Evolutionary conservation across 2,329 filamentous ascomycete species (phyloP).

Genomic region (Fusarium solani-melongenae): DNA sequence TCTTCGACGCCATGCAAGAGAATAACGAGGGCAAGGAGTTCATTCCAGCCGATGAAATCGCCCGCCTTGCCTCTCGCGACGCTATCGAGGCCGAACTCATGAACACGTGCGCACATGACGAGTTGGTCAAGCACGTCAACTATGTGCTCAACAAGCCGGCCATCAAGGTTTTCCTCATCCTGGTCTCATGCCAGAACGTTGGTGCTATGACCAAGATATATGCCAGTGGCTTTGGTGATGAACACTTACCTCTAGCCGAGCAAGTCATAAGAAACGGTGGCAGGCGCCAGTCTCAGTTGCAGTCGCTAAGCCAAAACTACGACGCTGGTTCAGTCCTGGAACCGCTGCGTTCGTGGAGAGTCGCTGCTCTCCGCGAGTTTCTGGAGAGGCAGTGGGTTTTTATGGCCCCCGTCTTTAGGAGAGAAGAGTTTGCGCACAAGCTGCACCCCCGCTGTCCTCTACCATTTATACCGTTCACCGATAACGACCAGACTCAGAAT

Average conservation of each 20-base stretch:
- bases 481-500: no score
- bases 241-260: background rate
- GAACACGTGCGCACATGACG: no score
- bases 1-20: background rate
- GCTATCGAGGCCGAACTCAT: background rate
- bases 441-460: background rate
- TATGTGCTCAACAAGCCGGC: background rate
- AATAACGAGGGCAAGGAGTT: background rate
- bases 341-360: accelerated
- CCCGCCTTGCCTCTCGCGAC: background rate
- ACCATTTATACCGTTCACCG: background rate
- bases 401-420: background rate
- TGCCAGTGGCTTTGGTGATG: background rate
- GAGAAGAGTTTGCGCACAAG: background rate
- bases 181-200: background rate
- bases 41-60: background rate
- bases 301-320: no score
- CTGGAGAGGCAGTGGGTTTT: background rate
- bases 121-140: background rate
- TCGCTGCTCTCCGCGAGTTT: background rate
- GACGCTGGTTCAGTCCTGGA: background rate
- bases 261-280: accelerated
- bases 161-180: background rate
- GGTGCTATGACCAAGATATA: background rate
- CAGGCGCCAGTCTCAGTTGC: background rate